Percentiles rank a stretch among this genome's conserved stretches.
Evolutionary conservation across 73 alveolate genomes (phyloP).

Genomic region (Paramecium pentaurelia): DNA sequence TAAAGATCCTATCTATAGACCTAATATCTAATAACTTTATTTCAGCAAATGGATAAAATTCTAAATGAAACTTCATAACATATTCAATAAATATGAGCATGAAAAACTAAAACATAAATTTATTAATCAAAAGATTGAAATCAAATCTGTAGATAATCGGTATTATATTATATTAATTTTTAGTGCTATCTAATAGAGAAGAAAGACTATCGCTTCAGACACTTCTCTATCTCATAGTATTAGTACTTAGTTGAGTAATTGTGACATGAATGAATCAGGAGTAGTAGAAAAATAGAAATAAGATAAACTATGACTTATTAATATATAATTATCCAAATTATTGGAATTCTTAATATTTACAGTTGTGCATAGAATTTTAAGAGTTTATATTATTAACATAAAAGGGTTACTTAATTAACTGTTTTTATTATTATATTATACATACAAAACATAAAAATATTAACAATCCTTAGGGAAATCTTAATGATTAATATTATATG

Average conservation of each 20-base stretch:
- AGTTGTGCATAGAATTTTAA: neutral
- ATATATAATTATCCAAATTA: neutral
- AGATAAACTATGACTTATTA: neutral
- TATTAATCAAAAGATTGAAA: neutral
- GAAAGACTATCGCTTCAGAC: neutral
- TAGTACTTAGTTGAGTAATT: neutral
- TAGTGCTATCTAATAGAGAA: neutral
- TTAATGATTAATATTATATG: neutral
- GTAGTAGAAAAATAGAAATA: neutral
- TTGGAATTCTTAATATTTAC: neutral
- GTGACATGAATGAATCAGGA: neutral
- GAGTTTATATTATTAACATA: neutral
- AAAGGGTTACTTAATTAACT: neutral
- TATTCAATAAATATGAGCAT: constrained; percentile 15
- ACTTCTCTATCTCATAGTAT: neutral
- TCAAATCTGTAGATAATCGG: neutral
- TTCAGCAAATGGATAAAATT: neutral
- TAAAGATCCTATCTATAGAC: neutral
- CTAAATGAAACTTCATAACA: neutral
- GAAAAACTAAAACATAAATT: neutral
- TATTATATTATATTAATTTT: neutral
- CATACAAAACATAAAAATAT: neutral
- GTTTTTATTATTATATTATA: neutral
- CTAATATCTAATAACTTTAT: neutral
- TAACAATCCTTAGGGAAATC: neutral